phyloP scores from a whole-genome alignment of 23 red algal genomes.

The Pyropia yezoensis region DNA sequence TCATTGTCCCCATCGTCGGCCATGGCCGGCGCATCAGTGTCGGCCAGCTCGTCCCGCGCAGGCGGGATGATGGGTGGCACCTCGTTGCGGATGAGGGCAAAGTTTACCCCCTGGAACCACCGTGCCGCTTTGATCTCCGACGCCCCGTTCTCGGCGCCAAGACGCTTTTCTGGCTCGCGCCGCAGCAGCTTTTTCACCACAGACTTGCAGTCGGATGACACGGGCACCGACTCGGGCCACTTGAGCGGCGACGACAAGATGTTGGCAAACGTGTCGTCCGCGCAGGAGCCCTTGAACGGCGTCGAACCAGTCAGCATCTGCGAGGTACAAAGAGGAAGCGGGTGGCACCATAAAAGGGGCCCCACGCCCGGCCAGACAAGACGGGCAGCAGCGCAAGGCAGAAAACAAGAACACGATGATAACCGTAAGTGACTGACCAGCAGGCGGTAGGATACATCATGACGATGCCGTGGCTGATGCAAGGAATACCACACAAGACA shows the following conservation, averaged over 20 bases:
- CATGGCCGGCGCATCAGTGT: no score
- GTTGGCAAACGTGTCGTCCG: conserved; percentile 89
- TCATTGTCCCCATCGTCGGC: no score
- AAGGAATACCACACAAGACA: no score
- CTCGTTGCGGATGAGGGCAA: conserved; percentile 76
- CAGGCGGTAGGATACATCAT: no score
- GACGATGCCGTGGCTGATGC: no score
- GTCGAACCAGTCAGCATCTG: conserved; percentile 93
- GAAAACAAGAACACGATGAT: no score
- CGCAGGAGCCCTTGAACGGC: conserved; percentile 73
- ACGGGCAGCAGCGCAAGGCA: no score
- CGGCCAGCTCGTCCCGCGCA: no score
- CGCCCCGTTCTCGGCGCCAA: conserved; percentile 79
- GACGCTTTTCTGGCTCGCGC: conserved; percentile 61
- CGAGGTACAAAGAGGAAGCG: conserved; percentile 14
- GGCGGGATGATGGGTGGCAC: conserved; percentile 53
- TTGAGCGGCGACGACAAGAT: conserved; percentile 67
- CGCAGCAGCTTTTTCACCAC: conserved; percentile 82
- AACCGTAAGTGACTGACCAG: no score
- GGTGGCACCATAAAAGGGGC: no score
- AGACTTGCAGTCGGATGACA: conserved; percentile 77
- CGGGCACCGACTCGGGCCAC: conserved; percentile 56
- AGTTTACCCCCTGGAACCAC: conserved; percentile 91
- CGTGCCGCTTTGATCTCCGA: conserved; percentile 72
- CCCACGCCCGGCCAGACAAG: no score